Evolutionary conservation across 2,329 filamentous ascomycete genomes (phyloP), one percentile per base, ranked within the genome.

Genomic region (Pleomassaria siparia): DNA sequence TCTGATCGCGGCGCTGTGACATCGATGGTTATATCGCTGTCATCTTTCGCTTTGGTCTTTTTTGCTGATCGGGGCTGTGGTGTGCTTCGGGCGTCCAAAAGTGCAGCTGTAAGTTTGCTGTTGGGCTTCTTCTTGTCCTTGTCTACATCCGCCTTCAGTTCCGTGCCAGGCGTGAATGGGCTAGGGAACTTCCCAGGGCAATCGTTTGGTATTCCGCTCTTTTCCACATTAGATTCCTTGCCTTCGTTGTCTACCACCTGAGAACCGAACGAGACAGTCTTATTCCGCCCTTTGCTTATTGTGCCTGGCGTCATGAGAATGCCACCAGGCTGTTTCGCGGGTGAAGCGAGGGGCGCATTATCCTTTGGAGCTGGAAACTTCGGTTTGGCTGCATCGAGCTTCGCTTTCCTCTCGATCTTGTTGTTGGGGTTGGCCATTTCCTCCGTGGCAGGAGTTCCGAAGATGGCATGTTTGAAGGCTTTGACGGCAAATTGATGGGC

Each of bases 1-100:
- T 86, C 81, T 2, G 87, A 89, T 53, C 84, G 81, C 6, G 88
- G 88, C 59, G 89, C 84, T 53, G 86, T 86, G 40, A 89, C 72
- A 59, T 91, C 87, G 40, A 85, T 72, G 0, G 87, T 89, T 47
- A 84, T 73, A 58, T 90, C 86, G 45, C 79, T 76, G 43, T 82
- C 80, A 56, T 75, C 73, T 42, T 69, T 71, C 16, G 67, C 66
- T 44, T 66, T 70, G 20, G 51, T 59, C 29, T 59, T 69, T 43
- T 67, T 60, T 1, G 58, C 63, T 7, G 53, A 47, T 32, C 59
- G 66, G 15, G 55, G 55, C 33, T 67, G 64, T 40, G 58, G 66
- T 8, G 74, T 72, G 7, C 73, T 72, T 28, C 74, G 71, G 22
- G 68, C 74, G 46, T 75, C 72, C 36, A 76, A 68, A 13, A 78